phyloP scores from a whole-genome alignment of 1,284 basidiomycete genomes.

The Sporisorium sorghi region DNA sequence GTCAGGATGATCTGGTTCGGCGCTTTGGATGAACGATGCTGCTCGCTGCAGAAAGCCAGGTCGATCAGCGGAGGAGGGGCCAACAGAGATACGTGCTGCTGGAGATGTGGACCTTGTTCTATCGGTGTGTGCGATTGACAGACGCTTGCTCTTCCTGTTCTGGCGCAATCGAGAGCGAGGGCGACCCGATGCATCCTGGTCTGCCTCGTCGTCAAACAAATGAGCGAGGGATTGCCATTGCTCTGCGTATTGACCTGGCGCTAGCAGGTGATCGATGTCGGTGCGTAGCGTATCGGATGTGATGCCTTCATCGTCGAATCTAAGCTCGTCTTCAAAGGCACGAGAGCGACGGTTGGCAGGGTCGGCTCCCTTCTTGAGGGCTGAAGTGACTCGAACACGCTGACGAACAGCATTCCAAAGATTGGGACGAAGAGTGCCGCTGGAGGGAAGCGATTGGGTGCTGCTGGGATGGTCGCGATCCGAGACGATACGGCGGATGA shows the following conservation, averaged over 20 bases:
- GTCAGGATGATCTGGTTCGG: slow-evolving; percentile 24
- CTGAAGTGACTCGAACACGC: slow-evolving; percentile 42
- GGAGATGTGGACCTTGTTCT: slow-evolving; percentile 1
- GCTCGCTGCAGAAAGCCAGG: neutral
- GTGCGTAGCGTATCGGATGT: slow-evolving; percentile 46
- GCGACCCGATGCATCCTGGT: slow-evolving; percentile 5
- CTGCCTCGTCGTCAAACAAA: slow-evolving; percentile 40
- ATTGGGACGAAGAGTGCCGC: slow-evolving; percentile 27
- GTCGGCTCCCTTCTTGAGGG: slow-evolving; percentile 19
- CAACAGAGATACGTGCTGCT: neutral
- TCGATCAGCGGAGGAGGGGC: neutral
- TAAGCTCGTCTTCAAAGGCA: slow-evolving; percentile 34
- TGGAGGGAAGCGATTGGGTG: slow-evolving; percentile 33
- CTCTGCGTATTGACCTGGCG: slow-evolving; percentile 49
- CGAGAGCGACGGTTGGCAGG: slow-evolving; percentile 28
- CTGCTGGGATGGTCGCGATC: slow-evolving; percentile 42
- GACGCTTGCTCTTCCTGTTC: slow-evolving; percentile 31
- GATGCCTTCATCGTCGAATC: slow-evolving; percentile 58
- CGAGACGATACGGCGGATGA: slow-evolving; percentile 40
- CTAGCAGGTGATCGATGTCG: slow-evolving; percentile 34
- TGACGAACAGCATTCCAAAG: slow-evolving; percentile 50
- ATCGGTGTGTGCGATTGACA: slow-evolving; percentile 7
- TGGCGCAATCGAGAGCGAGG: slow-evolving; percentile 13
- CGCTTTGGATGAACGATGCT: slow-evolving; percentile 3
- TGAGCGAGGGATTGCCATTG: slow-evolving; percentile 62